Evolutionary conservation across 768 basidiomycete genomes (phyloP).

Genomic region (Collybiopsis confluens): DNA sequence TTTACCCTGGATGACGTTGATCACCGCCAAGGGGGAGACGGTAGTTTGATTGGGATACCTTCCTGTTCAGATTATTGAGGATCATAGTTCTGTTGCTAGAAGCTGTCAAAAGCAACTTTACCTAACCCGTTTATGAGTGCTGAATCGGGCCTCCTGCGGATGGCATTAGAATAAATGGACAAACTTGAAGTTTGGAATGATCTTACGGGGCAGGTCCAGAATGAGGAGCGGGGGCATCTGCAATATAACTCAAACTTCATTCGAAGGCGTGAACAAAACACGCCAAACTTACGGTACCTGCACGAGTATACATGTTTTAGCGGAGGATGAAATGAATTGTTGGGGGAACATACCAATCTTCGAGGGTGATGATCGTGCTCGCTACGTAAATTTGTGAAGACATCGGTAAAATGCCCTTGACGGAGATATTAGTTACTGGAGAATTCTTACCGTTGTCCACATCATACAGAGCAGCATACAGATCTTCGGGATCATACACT

Average conservation of each 20-base stretch:
- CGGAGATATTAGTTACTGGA: neutral
- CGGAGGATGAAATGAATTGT: neutral
- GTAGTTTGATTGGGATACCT: neutral
- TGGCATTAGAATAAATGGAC: neutral
- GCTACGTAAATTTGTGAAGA: slow-evolving; percentile 11
- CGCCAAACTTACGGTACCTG: neutral
- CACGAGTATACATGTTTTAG: neutral
- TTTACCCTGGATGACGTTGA: slow-evolving; percentile 19
- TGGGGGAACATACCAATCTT: slow-evolving; percentile 26
- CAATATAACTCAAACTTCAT: neutral
- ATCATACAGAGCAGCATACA: slow-evolving; percentile 15
- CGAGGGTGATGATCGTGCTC: slow-evolving; percentile 29
- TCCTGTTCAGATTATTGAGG: neutral
- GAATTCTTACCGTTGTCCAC: slow-evolving; percentile 17
- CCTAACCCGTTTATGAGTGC: slow-evolving; percentile 32
- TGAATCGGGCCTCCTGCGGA: slow-evolving; percentile 13
- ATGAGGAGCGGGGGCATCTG: neutral
- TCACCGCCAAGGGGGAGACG: slow-evolving; percentile 17
- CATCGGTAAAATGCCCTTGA: neutral
- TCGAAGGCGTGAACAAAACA: neutral
- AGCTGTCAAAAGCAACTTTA: neutral
- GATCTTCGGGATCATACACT: slow-evolving; percentile 26
- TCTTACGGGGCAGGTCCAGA: neutral
- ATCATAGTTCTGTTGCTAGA: neutral
- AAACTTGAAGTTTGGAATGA: neutral